phyloP scores from a whole-genome alignment of 306 rosid species.

The Trifolium repens region DNA sequence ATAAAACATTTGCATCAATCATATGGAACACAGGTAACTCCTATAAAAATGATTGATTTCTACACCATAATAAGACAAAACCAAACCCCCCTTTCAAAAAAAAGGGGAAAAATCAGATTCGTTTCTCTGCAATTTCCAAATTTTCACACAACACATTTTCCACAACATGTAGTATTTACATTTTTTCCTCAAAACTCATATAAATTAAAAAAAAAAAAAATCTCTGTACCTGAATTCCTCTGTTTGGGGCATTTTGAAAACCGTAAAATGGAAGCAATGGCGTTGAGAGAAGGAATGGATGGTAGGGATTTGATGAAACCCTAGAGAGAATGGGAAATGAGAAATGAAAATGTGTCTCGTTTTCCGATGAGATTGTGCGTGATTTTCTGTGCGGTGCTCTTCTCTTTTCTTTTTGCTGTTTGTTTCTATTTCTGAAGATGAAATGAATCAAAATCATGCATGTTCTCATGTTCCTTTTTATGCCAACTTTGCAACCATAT shows the following conservation, averaged over 20 bases:
- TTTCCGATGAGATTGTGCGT: slow-evolving; percentile 42
- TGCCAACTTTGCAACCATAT: slow-evolving; percentile 28
- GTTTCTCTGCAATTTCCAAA: slow-evolving; percentile 9
- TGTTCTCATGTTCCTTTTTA: background rate
- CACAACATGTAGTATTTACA: background rate
- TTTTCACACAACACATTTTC: slow-evolving; percentile 12
- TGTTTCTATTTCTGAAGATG: slow-evolving; percentile 3
- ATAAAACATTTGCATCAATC: slow-evolving; percentile 33
- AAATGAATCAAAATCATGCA: background rate
- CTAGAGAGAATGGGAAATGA: slow-evolving; percentile 40
- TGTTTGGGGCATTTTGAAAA: slow-evolving; percentile 26
- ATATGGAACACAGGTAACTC: slow-evolving; percentile 18
- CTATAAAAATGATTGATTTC: slow-evolving; percentile 1
- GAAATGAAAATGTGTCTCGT: background rate
- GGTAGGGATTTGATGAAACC: slow-evolving; percentile 45
- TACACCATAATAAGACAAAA: background rate
- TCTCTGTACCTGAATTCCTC: slow-evolving; percentile 20
- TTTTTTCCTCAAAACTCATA: background rate
- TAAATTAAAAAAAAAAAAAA: background rate
- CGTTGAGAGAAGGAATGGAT: slow-evolving; percentile 11
- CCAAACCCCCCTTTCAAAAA: background rate
- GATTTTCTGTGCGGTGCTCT: slow-evolving; percentile 32
- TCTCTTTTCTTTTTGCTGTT: background rate
- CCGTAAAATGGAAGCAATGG: slow-evolving; percentile 1
- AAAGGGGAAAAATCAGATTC: background rate